Conservation (phyloP, 305 asterid species). For the Caryopteris hybrid region DNA sequence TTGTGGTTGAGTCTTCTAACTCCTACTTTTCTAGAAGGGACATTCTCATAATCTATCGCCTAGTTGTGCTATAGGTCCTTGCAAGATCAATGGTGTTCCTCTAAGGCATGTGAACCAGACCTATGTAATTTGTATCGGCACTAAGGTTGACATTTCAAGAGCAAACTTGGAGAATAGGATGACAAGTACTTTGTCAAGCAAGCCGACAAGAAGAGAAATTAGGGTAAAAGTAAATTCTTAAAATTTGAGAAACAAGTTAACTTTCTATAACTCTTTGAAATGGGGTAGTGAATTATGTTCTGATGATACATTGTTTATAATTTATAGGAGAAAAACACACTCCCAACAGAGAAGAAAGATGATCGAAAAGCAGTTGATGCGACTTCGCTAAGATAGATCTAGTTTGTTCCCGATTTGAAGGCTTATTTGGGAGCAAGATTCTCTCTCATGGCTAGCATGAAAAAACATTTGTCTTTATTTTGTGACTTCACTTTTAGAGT, state of each 20-base stretch:
- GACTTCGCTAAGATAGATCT: slow-evolving; percentile 49
- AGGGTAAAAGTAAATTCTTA: slow-evolving; percentile 57
- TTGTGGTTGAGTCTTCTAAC: slow-evolving; percentile 9
- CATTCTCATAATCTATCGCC: slow-evolving; percentile 30
- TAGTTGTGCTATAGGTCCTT: slow-evolving; percentile 51
- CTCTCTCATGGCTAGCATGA: slow-evolving; percentile 67
- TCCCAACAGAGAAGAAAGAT: slow-evolving; percentile 67
- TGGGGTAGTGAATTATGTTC: not conserved
- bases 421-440: slow-evolving; percentile 68
- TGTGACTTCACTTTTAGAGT: too few relatives aligned
- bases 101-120: slow-evolving; percentile 78
- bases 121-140: slow-evolving; percentile 60
- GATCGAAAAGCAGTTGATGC: slow-evolving; percentile 62
- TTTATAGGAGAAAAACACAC: slow-evolving; percentile 52
- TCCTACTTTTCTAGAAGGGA: slow-evolving; percentile 4
- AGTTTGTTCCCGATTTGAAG: slow-evolving; percentile 58
- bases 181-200: slow-evolving; percentile 58
- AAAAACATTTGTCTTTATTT: too few relatives aligned
- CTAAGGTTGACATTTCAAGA: slow-evolving; percentile 51
- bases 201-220: slow-evolving; percentile 54
- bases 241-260: slow-evolving; percentile 49
- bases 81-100: slow-evolving; percentile 80
- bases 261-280: not conserved
- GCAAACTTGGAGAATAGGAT: slow-evolving; percentile 46
- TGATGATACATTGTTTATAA: not conserved